Evolutionary conservation across 192 early-diverging fungal species (phyloP).

Genomic region (Podila clonocystis): DNA sequence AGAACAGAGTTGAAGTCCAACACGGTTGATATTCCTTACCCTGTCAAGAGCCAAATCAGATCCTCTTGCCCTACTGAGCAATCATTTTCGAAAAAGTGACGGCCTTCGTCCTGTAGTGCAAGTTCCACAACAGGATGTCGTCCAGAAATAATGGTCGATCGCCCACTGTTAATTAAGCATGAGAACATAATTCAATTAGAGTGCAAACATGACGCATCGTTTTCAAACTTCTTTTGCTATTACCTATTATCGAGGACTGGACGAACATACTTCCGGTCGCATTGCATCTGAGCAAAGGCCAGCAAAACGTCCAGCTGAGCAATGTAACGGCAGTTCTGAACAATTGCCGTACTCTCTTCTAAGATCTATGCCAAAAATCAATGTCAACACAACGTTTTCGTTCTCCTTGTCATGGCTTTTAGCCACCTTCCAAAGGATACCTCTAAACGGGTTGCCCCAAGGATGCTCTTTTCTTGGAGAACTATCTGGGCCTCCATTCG

Average conservation of each 20-base stretch:
- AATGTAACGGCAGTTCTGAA: slow-evolving; percentile 68
- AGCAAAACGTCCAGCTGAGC: slow-evolving; percentile 76
- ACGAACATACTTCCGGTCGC: slow-evolving; percentile 61
- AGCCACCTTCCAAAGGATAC: neutral
- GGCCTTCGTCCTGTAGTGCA: slow-evolving; percentile 54
- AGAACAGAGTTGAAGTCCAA: neutral
- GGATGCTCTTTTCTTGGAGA: slow-evolving; percentile 39
- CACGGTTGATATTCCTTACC: slow-evolving; percentile 15
- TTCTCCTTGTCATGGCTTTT: no score
- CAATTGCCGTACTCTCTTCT: slow-evolving; percentile 62
- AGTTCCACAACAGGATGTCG: slow-evolving; percentile 72
- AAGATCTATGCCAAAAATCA: slow-evolving; percentile 37
- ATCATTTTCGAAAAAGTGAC: slow-evolving; percentile 66
- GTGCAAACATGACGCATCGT: neutral
- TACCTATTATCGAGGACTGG: slow-evolving; percentile 58
- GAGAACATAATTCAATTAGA: neutral
- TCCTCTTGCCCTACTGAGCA: slow-evolving; percentile 59
- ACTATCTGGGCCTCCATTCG: slow-evolving; percentile 38
- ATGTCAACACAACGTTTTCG: no score
- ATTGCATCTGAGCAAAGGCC: slow-evolving; percentile 67
- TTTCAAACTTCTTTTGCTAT: no score
- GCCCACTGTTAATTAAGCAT: slow-evolving; percentile 3
- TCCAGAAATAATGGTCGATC: slow-evolving; percentile 51
- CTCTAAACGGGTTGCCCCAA: slow-evolving; percentile 13
- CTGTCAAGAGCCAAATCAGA: slow-evolving; percentile 52